Conservation (phyloP, 225 moss, liverwort and hornwort species). For the Thuidium tamariscinum region DNA sequence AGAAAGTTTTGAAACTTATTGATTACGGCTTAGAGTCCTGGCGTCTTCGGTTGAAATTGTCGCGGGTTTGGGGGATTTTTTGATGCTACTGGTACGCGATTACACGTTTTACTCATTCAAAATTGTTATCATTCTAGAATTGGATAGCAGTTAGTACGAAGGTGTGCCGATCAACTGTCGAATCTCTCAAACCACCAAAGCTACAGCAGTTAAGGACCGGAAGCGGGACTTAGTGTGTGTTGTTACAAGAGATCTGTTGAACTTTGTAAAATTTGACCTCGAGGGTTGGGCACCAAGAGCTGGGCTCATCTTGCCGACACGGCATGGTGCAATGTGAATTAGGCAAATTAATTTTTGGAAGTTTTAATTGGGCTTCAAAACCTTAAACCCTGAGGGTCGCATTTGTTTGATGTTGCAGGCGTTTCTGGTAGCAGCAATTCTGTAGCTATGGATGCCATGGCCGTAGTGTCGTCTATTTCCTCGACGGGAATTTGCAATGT, state of each 20-base stretch:
- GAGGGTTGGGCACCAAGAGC: not conserved
- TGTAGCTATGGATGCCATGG: conserved; percentile 13
- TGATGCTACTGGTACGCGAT: not conserved
- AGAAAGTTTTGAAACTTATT: not conserved
- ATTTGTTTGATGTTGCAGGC: not conserved
- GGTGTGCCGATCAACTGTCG: not conserved
- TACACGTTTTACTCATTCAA: no score
- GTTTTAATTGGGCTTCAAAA: not conserved
- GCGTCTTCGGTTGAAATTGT: not conserved
- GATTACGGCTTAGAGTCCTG: not conserved
- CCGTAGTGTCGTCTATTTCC: not conserved
- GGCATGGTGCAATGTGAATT: not conserved
- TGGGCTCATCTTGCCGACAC: not conserved
- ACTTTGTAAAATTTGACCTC: not conserved
- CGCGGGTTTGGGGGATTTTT: no score
- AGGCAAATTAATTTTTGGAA: not conserved
- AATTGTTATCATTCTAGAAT: not conserved
- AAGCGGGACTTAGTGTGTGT: not conserved
- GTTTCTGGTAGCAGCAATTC: not conserved
- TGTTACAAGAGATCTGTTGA: not conserved
- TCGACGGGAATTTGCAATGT: not conserved
- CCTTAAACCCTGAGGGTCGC: not conserved
- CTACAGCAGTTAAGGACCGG: not conserved
- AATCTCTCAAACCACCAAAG: not conserved
- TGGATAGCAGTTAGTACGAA: not conserved